A percentile compares a stretch with the other conserved stretches of the same genome.
phyloP scores from a whole-genome alignment of 2,329 filamentous ascomycete species.

The Stemphylium lycopersici region DNA sequence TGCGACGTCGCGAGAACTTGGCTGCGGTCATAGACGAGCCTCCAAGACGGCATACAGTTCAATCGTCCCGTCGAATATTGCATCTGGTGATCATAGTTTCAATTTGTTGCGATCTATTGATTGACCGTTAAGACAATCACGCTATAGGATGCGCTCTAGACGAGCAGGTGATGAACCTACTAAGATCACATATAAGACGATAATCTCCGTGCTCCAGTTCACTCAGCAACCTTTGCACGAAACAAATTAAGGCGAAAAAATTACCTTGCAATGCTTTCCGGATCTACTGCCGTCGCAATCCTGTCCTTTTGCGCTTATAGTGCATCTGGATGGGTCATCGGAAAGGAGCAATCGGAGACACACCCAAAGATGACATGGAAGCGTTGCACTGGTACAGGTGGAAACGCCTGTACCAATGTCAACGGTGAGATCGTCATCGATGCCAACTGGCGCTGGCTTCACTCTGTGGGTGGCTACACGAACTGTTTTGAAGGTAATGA shows the following conservation, averaged over 20 bases:
- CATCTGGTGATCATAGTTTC: slow-evolving; percentile 21
- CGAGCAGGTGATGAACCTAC: neutral
- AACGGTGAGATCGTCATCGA: slow-evolving; percentile 48
- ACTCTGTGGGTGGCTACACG: slow-evolving; percentile 49
- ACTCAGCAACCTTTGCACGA: neutral
- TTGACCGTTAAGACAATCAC: neutral
- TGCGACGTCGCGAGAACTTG: slow-evolving; percentile 12
- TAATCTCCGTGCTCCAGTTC: neutral
- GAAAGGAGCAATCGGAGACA: slow-evolving; percentile 46
- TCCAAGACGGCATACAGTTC: slow-evolving; percentile 21
- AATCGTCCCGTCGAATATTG: slow-evolving; percentile 23
- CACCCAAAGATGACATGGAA: slow-evolving; percentile 51
- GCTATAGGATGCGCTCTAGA: no score
- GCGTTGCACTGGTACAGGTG: slow-evolving; percentile 48
- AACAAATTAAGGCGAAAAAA: neutral
- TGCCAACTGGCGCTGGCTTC: slow-evolving; percentile 57
- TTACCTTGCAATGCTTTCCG: slow-evolving; percentile 26
- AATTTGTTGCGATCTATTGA: slow-evolving; percentile 17
- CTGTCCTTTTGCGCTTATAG: slow-evolving; percentile 32
- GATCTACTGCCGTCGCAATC: slow-evolving; percentile 25
- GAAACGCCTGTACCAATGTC: slow-evolving; percentile 40
- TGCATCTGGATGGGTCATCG: slow-evolving; percentile 44
- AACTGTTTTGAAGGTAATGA: slow-evolving; percentile 49
- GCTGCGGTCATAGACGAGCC: slow-evolving; percentile 2
- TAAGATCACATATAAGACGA: neutral